Conservation (phyloP, 2,329 filamentous ascomycete genomes). For the Fusarium napiforme region DNA sequence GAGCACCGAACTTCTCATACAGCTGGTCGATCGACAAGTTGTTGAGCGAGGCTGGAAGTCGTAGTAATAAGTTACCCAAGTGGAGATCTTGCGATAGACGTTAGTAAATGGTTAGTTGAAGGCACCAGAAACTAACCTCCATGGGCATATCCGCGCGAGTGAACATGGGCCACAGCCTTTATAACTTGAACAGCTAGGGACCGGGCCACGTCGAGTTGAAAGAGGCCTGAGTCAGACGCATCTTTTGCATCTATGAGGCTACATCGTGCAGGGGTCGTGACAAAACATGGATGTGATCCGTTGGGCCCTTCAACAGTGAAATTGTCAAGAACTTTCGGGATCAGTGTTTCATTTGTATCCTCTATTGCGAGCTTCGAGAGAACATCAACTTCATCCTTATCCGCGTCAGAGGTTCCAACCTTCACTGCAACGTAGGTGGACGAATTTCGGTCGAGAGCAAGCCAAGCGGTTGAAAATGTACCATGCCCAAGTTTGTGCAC, state of each 20-base stretch:
- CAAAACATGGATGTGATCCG: slow-evolving; percentile 45
- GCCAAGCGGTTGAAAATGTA: slow-evolving; percentile 49
- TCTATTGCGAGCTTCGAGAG: slow-evolving; percentile 31
- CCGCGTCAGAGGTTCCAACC: slow-evolving; percentile 44
- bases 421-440: slow-evolving; percentile 50
- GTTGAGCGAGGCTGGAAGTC: slow-evolving; percentile 33
- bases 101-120: background rate
- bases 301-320: slow-evolving; percentile 45
- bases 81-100: slow-evolving; percentile 44
- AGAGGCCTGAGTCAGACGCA: slow-evolving; percentile 24
- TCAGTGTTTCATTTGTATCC: background rate
- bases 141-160: slow-evolving; percentile 47
- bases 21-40: slow-evolving; percentile 38
- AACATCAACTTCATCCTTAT: slow-evolving; percentile 36
- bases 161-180: slow-evolving; percentile 47
- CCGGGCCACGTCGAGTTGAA: slow-evolving; percentile 44
- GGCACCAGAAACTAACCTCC: slow-evolving; percentile 34
- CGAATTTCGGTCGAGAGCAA: slow-evolving; percentile 44
- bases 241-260: slow-evolving; percentile 41
- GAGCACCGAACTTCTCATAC: slow-evolving; percentile 41
- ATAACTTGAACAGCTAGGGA: slow-evolving; percentile 45
- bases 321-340: slow-evolving; percentile 39
- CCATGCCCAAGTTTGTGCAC: slow-evolving; percentile 48
- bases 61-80: slow-evolving; percentile 50
- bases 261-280: slow-evolving; percentile 42